Evolutionary conservation across 2,329 filamentous ascomycete species (phyloP).

Genomic region (Cladobotryum mycophilum): DNA sequence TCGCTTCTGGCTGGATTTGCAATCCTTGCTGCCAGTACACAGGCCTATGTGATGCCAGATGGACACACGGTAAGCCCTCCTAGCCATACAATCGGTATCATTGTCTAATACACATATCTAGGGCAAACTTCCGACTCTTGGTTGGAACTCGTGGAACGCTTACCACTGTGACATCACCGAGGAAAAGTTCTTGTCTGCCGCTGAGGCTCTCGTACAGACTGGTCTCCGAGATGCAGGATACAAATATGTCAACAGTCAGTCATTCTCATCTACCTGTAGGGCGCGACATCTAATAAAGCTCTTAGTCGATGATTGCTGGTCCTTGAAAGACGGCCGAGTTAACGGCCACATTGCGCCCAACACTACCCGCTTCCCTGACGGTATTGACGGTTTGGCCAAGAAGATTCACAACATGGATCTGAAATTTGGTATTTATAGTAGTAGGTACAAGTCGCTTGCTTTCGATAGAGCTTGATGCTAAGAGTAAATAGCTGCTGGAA

Average conservation of each 20-base stretch:
- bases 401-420: conserved; percentile 50
- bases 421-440: conserved; percentile 59
- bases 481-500: conserved; percentile 14
- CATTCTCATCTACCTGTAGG: background rate
- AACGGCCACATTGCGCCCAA: conserved; percentile 36
- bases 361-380: conserved; percentile 48
- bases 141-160: conserved; percentile 50
- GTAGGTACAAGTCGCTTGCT: conserved; percentile 28
- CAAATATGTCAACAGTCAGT: conserved; percentile 44
- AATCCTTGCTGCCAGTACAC: background rate
- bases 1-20: conserved; percentile 2
- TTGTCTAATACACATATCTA: background rate
- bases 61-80: conserved; percentile 3
- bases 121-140: conserved; percentile 33
- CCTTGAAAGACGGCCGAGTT: conserved; percentile 35
- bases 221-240: conserved; percentile 50
- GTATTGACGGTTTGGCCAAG: conserved; percentile 48
- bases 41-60: conserved; percentile 8
- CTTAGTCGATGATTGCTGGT: conserved; percentile 55
- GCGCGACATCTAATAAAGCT: background rate
- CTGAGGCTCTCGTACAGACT: conserved; percentile 40
- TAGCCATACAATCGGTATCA: background rate
- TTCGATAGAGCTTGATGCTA: background rate
- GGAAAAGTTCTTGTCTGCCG: conserved; percentile 40
- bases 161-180: conserved; percentile 46